Base-by-base conservation (phyloP, 2,329 filamentous ascomycete genomes). In the Penicillium sp. region DNA sequence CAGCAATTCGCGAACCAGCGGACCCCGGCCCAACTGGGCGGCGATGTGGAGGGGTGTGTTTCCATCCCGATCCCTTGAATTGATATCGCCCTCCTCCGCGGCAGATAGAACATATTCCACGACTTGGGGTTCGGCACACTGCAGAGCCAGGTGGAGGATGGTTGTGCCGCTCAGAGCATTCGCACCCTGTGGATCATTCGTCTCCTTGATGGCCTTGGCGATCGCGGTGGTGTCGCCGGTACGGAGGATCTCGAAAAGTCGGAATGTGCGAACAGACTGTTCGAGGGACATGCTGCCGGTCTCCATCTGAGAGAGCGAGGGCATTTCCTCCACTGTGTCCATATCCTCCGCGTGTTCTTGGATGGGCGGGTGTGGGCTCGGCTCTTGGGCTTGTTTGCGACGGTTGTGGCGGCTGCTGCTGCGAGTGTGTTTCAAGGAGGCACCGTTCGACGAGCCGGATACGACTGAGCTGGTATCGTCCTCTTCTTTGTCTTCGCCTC, bases 41-140 rank as follows among this genome's bases (percentile, higher is more conserved):
- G 94, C 94, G 36, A 97, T 75, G 72, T 97, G 93, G 48, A 99
- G 82, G 21, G 94, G 88, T 1, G 92, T 96, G 72, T 97, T 99
- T 57, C 94, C 94, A 65, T 97, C 93, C 63, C 89, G 88, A 75
- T 99, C 94, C 57, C 89, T 86, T 39, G 89, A 87, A 72, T 97
- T 99, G 71, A 97, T 79, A 68, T 97, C 92, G 50, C 95, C 79
- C 40, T 75, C 81, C 29, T 88, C 85, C 57, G 90, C 79, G 48
- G 81, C 81, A 1, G 91, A 92, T 41, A 99, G 77, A n/a, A 97
- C 88, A 67, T 93, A 97, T 71, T 99, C 92, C 50, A 99, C 89
- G 27, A 99, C 92, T 18, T 90, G 87, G 45, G 88, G 83, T 71
- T 97, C 94, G 46, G 94, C 93, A 74, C 93, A 97, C 75, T 99